Base-by-base conservation (phyloP, 163 green algal genomes). In the Volvox carteri region DNA sequence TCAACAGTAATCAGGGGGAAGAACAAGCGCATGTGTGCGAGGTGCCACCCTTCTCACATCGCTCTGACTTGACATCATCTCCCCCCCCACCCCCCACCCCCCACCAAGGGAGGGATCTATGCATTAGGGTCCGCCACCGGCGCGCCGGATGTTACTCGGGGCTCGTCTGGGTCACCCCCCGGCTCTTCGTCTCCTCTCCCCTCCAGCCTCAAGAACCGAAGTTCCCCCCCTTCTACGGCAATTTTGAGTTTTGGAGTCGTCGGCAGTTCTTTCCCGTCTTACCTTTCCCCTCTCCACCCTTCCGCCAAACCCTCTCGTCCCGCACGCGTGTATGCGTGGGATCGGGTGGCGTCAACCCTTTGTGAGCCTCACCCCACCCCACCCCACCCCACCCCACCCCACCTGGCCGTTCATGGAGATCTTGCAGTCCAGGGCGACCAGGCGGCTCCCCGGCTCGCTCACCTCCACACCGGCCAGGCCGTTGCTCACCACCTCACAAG, bases 101-200 rank as follows among this genome's bases (percentile, higher is more conserved):
- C n/a, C n/a, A n/a, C n/a, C n/a, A n/a, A n/a, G n/a, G n/a, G n/a
- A n/a, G n/a, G n/a, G n/a, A n/a, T n/a, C n/a, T n/a, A n/a, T n/a
- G n/a, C n/a, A n/a, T n/a, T n/a, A n/a, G n/a, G n/a, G 21, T n/a
- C 25, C 11, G 78, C 78, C 78, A 76, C 78, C 78, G 76, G 78
- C 39, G 76, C 6, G 2, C 78, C 78, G 2, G 58, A 65, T 58
- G 76, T n/a, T n/a, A n/a, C n/a, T n/a, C n/a, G n/a, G n/a, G n/a
- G n/a, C n/a, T n/a, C n/a, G n/a, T n/a, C n/a, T n/a, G n/a, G n/a
- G 78, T 58, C 50, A 12, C 50, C 50, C 50, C 50, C 16, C 50
- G 12, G 12, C 50, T 58, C 50, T 16, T 16, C 50, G 12, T 58
- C 50, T 58, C 16, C 50, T 30, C 11, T 35, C 35, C 9, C 33